These are phyloP conservation scores for Serendipita vermifera DNA, from an alignment of 768 basidiomycete genomes.

Conservation along the genomic window DNA sequence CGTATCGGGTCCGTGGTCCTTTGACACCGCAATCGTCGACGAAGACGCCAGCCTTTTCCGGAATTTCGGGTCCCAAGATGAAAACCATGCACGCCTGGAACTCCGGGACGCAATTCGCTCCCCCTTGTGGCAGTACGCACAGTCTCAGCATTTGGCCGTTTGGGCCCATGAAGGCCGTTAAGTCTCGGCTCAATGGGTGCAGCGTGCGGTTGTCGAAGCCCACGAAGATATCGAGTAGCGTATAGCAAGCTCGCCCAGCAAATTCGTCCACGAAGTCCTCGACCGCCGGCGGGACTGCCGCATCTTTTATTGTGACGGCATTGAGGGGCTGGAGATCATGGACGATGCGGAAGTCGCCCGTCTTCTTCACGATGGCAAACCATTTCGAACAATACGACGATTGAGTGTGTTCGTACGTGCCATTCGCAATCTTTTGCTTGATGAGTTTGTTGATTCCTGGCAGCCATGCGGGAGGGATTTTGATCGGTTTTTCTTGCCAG, in stretches of 20 bases:
- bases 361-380: conserved; percentile 20
- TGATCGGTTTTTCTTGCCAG: conserved; percentile 24
- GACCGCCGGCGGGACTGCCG: conserved; percentile 24
- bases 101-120: conserved; percentile 29
- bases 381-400: conserved; percentile 28
- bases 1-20: no score
- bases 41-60: conserved; percentile 25
- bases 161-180: conserved; percentile 32
- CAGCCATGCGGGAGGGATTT: conserved; percentile 23
- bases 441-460: conserved; percentile 25
- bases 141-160: conserved; percentile 23
- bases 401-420: conserved; percentile 31
- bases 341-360: conserved; percentile 27
- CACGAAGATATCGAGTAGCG: conserved; percentile 19
- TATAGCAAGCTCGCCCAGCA: conserved; percentile 23
- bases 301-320: conserved; percentile 18
- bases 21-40: conserved; percentile 30
- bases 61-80: conserved; percentile 31
- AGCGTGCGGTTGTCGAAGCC: conserved; percentile 28
- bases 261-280: conserved; percentile 27
- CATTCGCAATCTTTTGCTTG: conserved; percentile 25
- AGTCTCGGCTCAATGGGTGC: conserved; percentile 23
- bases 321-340: conserved; percentile 30
- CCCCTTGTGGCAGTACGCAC: conserved; percentile 29
- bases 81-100: conserved; percentile 30